Evolutionary conservation across 495 filamentous ascomycete genomes (phyloP).

Genomic region (Rusavskia elegans): DNA sequence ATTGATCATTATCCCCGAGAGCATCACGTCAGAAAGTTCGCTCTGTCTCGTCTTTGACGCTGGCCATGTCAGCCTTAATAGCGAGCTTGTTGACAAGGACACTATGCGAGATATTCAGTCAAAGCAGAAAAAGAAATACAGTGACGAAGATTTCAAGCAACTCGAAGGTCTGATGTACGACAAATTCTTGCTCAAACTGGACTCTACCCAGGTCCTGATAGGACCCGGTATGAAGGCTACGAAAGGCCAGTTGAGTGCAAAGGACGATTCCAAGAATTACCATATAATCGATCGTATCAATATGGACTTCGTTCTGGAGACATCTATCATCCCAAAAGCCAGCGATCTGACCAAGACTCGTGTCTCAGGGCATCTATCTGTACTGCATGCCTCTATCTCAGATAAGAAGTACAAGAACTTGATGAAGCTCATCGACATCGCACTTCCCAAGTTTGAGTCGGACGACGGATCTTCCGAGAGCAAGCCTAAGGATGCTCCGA

Average conservation of each 20-base stretch:
- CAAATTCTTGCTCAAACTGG: constrained; percentile 78
- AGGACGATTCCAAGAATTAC: constrained; percentile 53
- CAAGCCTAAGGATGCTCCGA: constrained; percentile 6
- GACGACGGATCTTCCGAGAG: constrained; percentile 20
- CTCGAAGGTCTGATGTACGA: constrained; percentile 92
- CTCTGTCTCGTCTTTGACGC: constrained; percentile 90
- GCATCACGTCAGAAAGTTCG: constrained; percentile 60
- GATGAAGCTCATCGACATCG: constrained; percentile 92
- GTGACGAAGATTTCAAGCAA: constrained; percentile 70
- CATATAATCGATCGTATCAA: constrained; percentile 95
- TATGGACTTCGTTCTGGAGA: constrained; percentile 82
- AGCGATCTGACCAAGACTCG: constrained; percentile 85
- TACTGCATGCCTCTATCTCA: constrained; percentile 79
- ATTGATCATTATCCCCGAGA: constrained; percentile 89
- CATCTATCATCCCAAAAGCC: constrained; percentile 85
- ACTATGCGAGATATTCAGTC: constrained; percentile 77
- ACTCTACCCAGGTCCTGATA: constrained; percentile 88
- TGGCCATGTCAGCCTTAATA: constrained; percentile 85
- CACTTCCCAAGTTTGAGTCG: constrained; percentile 68
- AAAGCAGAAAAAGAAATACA: constrained; percentile 79
- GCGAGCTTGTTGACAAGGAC: constrained; percentile 78
- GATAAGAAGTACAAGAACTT: constrained; percentile 91
- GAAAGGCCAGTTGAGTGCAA: constrained; percentile 60
- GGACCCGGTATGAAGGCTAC: constrained; percentile 88
- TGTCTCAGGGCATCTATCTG: constrained; percentile 79